These are phyloP conservation scores for Amanita rimosa DNA, from an alignment of 768 basidiomycete genomes.

Conservation along the genomic window DNA sequence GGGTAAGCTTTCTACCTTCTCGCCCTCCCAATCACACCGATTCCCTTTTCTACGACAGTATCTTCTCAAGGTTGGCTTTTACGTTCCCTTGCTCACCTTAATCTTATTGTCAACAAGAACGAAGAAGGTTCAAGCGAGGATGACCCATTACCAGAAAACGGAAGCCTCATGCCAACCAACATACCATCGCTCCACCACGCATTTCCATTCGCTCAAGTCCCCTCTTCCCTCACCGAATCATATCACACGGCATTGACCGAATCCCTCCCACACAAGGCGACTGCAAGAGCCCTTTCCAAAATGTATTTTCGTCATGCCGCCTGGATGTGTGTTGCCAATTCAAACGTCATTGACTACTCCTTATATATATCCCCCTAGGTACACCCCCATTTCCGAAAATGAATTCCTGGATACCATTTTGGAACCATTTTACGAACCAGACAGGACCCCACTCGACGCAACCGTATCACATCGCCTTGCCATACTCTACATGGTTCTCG, in stretches of 20 bases:
- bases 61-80: slow-evolving; percentile 44
- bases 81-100: slow-evolving; percentile 1
- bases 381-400: slow-evolving; percentile 48
- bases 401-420: slow-evolving; percentile 46
- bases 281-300: slow-evolving; percentile 30
- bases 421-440: slow-evolving; percentile 38
- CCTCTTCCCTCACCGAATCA: slow-evolving; percentile 29
- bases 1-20: slow-evolving; percentile 31
- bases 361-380: slow-evolving; percentile 27
- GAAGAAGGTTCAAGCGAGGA: slow-evolving; percentile 50
- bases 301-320: slow-evolving; percentile 58
- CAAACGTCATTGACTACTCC: neutral
- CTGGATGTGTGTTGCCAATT: slow-evolving; percentile 46
- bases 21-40: slow-evolving; percentile 6
- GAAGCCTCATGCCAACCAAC: slow-evolving; percentile 34
- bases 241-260: slow-evolving; percentile 33
- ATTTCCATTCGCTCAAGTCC: slow-evolving; percentile 43
- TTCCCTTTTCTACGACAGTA: slow-evolving; percentile 28
- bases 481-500: slow-evolving; percentile 53
- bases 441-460: slow-evolving; percentile 24
- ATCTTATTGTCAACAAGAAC: slow-evolving; percentile 25
- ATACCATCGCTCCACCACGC: slow-evolving; percentile 48
- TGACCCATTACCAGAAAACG: slow-evolving; percentile 23
- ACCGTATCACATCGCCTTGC: slow-evolving; percentile 43
- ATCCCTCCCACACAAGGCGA: slow-evolving; percentile 29